Percentiles rank a stretch among this genome's conserved stretches.
These are phyloP conservation scores for Salvia miltiorrhiza DNA, from an alignment of 257 asterid genomes.

Conservation along the genomic window DNA sequence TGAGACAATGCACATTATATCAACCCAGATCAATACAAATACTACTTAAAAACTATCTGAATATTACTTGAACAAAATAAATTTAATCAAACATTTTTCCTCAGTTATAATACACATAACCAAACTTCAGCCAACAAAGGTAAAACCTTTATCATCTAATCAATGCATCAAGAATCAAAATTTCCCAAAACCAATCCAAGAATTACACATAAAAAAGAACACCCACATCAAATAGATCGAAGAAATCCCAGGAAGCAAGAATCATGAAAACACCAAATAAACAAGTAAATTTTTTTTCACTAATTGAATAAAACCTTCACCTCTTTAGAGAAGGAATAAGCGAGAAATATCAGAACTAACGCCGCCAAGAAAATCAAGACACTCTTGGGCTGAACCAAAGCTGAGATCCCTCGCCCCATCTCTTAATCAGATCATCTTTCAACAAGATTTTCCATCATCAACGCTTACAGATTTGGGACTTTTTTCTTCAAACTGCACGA, in stretches of 20 bases:
- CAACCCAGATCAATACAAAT: not conserved
- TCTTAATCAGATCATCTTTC: conserved; percentile 30
- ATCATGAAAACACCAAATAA: not conserved
- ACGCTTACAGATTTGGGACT: not conserved
- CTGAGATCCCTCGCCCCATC: conserved; percentile 78
- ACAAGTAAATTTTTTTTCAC: not conserved
- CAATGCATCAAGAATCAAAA: not conserved
- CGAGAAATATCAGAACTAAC: conserved; percentile 46
- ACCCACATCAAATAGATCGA: conserved; percentile 31
- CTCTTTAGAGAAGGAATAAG: conserved; percentile 52
- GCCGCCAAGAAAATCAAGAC: conserved; percentile 51
- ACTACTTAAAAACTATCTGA: not conserved
- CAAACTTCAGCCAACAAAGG: not conserved
- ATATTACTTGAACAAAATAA: not conserved
- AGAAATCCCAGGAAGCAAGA: conserved; percentile 1
- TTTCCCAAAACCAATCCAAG: not conserved
- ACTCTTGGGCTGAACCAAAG: conserved; percentile 59
- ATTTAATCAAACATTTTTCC: not conserved
- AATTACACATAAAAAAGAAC: not conserved
- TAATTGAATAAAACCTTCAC: conserved; percentile 17
- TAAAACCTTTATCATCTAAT: conserved; percentile 3
- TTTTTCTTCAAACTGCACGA: not conserved
- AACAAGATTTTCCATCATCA: not conserved
- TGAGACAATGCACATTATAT: not conserved
- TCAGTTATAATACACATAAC: not conserved